A percentile compares a stretch with the other conserved stretches of the same genome.
These are phyloP conservation scores for Sedum album DNA, from an alignment of 164 flowering plant species.

Conservation along the genomic window DNA sequence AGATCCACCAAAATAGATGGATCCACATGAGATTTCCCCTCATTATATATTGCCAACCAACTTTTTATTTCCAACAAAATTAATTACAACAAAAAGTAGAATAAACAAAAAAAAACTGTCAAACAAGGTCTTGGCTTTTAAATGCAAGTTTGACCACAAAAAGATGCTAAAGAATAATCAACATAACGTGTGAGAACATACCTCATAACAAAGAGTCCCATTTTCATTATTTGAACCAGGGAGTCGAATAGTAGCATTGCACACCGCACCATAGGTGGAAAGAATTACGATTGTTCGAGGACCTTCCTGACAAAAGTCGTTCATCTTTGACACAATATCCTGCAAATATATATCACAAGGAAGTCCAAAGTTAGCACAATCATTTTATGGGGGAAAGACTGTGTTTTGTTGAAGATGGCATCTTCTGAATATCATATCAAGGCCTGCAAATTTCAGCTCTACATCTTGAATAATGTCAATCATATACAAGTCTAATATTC, in stretches of 20 bases:
- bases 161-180: background rate
- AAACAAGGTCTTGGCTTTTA: background rate
- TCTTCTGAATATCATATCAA: no score
- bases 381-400: no score
- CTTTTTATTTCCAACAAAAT: no score
- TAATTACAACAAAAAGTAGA: no score
- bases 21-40: no score
- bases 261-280: constrained; percentile 75
- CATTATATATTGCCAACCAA: no score
- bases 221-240: constrained; percentile 60
- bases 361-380: background rate
- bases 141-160: background rate
- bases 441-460: no score
- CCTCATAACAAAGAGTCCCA: constrained; percentile 72
- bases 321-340: constrained; percentile 70
- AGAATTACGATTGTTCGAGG: constrained; percentile 79
- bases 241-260: constrained; percentile 77
- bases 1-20: no score
- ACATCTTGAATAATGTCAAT: no score
- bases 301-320: constrained; percentile 79
- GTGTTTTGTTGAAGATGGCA: no score
- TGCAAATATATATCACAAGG: constrained; percentile 19
- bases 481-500: no score
- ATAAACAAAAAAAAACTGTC: no score
- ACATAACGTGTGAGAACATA: constrained; percentile 19